Evolutionary conservation across 2,329 filamentous ascomycete species (phyloP).

Genomic region (Westerdykella ornata): DNA sequence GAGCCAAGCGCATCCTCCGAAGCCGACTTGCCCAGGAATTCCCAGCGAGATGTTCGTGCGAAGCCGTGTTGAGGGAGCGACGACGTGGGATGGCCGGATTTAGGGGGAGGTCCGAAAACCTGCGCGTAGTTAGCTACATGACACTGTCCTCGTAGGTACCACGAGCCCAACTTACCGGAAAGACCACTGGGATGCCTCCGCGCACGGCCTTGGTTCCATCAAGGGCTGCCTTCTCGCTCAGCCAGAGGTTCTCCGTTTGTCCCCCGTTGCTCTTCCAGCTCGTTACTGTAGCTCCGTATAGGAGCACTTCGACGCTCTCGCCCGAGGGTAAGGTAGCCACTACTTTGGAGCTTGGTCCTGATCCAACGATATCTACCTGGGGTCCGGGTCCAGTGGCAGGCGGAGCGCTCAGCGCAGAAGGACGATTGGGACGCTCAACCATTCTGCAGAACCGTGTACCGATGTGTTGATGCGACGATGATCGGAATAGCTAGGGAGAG

Average conservation of each 20-base stretch:
- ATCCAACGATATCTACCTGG: slow-evolving; percentile 70
- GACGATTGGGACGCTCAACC: slow-evolving; percentile 82
- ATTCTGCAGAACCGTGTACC: slow-evolving; percentile 38
- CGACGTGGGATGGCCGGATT: slow-evolving; percentile 68
- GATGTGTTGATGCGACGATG: background rate
- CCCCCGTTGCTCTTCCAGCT: slow-evolving; percentile 83
- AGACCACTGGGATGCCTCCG: slow-evolving; percentile 87
- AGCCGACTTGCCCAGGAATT: slow-evolving; percentile 85
- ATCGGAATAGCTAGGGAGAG: background rate
- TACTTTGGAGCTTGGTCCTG: slow-evolving; percentile 63
- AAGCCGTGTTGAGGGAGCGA: slow-evolving; percentile 90
- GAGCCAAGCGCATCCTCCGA: slow-evolving; percentile 50
- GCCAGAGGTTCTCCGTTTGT: slow-evolving; percentile 70
- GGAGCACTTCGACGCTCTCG: slow-evolving; percentile 75
- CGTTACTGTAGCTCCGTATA: slow-evolving; percentile 87
- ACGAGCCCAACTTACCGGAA: slow-evolving; percentile 59
- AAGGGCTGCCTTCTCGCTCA: slow-evolving; percentile 71
- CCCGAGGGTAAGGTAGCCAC: slow-evolving; percentile 77
- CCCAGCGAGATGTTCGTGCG: slow-evolving; percentile 83
- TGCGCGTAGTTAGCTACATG: slow-evolving; percentile 30
- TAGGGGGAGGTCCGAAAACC: slow-evolving; percentile 75
- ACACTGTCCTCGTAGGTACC: background rate
- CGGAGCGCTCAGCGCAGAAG: slow-evolving; percentile 55
- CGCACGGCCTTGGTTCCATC: slow-evolving; percentile 86
- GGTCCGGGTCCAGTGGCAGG: slow-evolving; percentile 59